Evolutionary conservation across 352 stramenopile species (phyloP).

Genomic region (Globisporangium alternatum): DNA sequence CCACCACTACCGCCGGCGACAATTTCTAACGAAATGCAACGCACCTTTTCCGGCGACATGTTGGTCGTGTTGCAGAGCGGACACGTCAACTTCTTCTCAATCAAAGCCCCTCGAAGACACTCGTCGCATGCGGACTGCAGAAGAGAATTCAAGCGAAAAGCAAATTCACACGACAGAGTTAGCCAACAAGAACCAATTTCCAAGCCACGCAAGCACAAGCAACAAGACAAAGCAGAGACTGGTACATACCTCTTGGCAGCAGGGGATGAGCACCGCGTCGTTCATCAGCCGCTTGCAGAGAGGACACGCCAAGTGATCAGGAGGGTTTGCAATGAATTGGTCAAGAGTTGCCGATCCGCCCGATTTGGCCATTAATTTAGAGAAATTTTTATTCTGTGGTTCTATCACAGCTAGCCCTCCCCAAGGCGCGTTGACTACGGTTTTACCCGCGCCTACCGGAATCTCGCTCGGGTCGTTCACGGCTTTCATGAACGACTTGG

Average conservation of each 20-base stretch:
- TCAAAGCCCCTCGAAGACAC: constrained; percentile 73
- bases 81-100: constrained; percentile 80
- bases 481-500: constrained; percentile 88
- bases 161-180: constrained; percentile 6
- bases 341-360: constrained; percentile 87
- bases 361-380: constrained; percentile 89
- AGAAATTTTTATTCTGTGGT: constrained; percentile 90
- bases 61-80: constrained; percentile 74
- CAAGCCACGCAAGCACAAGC: not conserved
- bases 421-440: constrained; percentile 83
- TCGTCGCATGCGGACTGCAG: constrained; percentile 78
- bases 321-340: constrained; percentile 88
- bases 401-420: constrained; percentile 88
- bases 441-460: constrained; percentile 77
- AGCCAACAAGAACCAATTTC: constrained; percentile 5
- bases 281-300: constrained; percentile 87
- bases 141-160: constrained; percentile 10
- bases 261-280: constrained; percentile 85
- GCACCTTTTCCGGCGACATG: constrained; percentile 80
- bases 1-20: not conserved
- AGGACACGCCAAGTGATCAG: constrained; percentile 86
- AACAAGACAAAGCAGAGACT: constrained; percentile 15
- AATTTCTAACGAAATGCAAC: not conserved
- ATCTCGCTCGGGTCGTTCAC: constrained; percentile 85
- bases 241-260: constrained; percentile 81